A percentile compares a stretch with the other conserved stretches of the same genome.
Conservation (phyloP, 179 eudicot genomes). For the Silene coronaria region DNA sequence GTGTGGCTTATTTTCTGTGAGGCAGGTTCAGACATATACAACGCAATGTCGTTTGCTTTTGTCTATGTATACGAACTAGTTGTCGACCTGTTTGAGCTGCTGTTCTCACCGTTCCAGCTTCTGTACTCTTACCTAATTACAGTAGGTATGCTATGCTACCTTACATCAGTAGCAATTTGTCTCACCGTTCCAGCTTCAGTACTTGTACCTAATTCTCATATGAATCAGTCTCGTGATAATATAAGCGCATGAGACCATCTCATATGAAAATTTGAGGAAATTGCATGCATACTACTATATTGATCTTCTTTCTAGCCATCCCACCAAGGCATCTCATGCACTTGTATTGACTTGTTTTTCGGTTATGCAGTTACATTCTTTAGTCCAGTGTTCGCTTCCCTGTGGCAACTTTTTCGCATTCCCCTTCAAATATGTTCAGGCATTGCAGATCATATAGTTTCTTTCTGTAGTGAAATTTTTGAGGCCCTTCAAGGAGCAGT, state of each 20-base stretch:
- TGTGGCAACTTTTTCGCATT: conserved; percentile 28
- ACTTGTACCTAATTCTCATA: too few species aligned
- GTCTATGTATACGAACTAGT: conserved; percentile 36
- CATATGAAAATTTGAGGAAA: too few species aligned
- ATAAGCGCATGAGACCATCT: too few species aligned
- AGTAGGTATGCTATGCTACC: conserved; percentile 54
- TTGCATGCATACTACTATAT: too few species aligned
- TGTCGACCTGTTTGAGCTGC: conserved; percentile 40
- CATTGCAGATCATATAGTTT: conserved; percentile 22
- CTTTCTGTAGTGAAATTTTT: conserved; percentile 22
- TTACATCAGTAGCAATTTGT: neutral
- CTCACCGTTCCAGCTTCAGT: neutral
- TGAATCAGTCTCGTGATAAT: too few species aligned
- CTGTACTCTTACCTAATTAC: conserved; percentile 39
- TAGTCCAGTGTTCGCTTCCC: conserved; percentile 26
- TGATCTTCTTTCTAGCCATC: neutral
- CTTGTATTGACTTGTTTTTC: neutral
- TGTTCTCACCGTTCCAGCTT: conserved; percentile 60
- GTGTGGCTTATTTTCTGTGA: conserved; percentile 48
- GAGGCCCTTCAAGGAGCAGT: conserved; percentile 34
- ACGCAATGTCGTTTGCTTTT: conserved; percentile 31
- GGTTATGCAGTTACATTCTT: conserved; percentile 28
- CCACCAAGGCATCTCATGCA: conserved; percentile 1
- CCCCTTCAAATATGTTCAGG: conserved; percentile 26
- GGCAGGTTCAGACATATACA: conserved; percentile 29